Base-by-base conservation (phyloP, 140 eudicot species). In the Erigeron philadelphicus region DNA sequence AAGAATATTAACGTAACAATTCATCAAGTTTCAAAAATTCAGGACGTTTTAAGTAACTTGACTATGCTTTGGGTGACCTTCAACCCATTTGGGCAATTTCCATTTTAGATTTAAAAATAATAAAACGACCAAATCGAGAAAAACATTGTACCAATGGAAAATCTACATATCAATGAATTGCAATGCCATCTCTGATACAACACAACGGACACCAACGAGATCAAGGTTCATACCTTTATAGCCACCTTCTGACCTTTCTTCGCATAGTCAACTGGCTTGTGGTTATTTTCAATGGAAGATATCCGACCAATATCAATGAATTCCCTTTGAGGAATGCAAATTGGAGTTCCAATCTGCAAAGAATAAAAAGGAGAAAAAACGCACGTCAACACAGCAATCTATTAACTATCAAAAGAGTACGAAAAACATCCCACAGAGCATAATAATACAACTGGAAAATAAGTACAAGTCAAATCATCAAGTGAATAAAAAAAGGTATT, bases 201-300 rank as follows among this genome's bases (percentile, higher is more conserved):
- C 49, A 67, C 46, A 68, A 2, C 42, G 31, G 40, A 50, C 35
- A 67, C 21, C n/a, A 5, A 16, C 10, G 2, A 53, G 44, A 9
- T 13, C 9, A 7, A 60, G 46, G 46, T 60, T 25, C 76, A 72
- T 85, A 91, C 96, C 98, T 91, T 86, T 55, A 91, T 91, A 70
- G 96, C 95, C 72, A 91, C 92, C 72, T 84, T 74, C 70, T 82
- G 89, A 44, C 96, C 95, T 77, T 91, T 91, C 84, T 88, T 86
- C 42, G 96, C 98, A 69, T 16, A 69, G 70, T 82, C 95, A 48
- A 86, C 95, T 8, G 95, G 86, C 80, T 81, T 88, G 77, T 88
- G 89, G 73, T 91, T 91, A 61, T 86, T 88, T 75, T 88, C 92
- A 65, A 91, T 88, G 7, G 96, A 91, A 58, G 95, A 86, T 43